Evolutionary conservation across 805 yeast species (phyloP).

Genomic region (Limtongia smithiae): DNA sequence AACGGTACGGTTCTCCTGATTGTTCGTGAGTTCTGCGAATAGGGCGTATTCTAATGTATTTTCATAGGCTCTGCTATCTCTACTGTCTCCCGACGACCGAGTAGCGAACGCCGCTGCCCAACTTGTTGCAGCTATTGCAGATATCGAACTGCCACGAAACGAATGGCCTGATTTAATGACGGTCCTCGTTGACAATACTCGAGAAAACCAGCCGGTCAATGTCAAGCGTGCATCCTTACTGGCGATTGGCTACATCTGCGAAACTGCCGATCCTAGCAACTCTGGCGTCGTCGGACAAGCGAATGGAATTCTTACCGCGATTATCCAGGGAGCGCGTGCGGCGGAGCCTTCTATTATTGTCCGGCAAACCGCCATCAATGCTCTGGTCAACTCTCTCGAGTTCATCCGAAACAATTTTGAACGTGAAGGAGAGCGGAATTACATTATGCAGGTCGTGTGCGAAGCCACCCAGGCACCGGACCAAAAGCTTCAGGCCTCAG

Average conservation of each 20-base stretch:
- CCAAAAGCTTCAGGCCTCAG: constrained; percentile 81
- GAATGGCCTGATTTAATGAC: constrained; percentile 88
- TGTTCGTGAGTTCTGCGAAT: constrained; percentile 20
- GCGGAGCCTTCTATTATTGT: constrained; percentile 72
- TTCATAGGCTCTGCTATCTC: constrained; percentile 52
- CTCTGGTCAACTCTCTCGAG: constrained; percentile 84
- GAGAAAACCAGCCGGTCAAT: constrained; percentile 67
- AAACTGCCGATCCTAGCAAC: constrained; percentile 79
- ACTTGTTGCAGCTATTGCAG: constrained; percentile 95
- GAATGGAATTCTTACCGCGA: constrained; percentile 88
- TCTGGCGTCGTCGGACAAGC: constrained; percentile 77
- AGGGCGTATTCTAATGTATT: not conserved
- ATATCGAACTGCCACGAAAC: constrained; percentile 79
- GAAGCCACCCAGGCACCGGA: constrained; percentile 94
- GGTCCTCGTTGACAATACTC: constrained; percentile 80
- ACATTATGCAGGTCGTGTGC: constrained; percentile 97
- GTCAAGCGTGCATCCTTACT: constrained; percentile 83
- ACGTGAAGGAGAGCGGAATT: constrained; percentile 91
- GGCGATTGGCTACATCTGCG: constrained; percentile 94
- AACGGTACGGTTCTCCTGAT: constrained; percentile 31
- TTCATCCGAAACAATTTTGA: constrained; percentile 86
- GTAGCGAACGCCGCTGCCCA: constrained; percentile 91
- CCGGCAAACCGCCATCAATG: constrained; percentile 85
- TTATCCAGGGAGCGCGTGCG: constrained; percentile 92
- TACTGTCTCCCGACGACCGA: constrained; percentile 62